Evolutionary conservation across 345 rosid genomes (phyloP), one percentile per base, ranked within the genome.

Genomic region (Erodium maritimum): DNA sequence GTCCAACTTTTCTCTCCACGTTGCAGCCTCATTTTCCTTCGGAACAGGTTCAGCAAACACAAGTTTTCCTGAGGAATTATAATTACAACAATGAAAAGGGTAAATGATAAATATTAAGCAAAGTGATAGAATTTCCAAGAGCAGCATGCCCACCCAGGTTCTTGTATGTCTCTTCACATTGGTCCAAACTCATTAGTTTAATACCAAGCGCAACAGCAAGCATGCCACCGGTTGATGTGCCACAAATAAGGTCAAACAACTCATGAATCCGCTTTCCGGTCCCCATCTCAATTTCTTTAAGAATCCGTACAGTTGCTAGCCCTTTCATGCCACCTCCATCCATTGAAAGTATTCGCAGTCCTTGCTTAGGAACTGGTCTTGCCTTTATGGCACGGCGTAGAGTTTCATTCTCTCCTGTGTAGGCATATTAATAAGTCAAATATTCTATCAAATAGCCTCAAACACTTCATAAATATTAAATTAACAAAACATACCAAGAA

Each of bases 281-380:
- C 59, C 97, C 91, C 76, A 82, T 90, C 71, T 93, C 99, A 75
- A 90, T 90, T 76, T 85, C 95, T 75, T 90, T 89, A 76, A 93
- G 97, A 70, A 93, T 77, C 82, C 82, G 91, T 62, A 93, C 99
- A 51, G 99, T 93, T 22, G 91, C 97, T 65, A 93, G 81, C 65
- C 97, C 97, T 80, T 93, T 93, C 97, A 93, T 93, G 73, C 99
- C 99, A 73, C 99, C 99, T 42, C 99, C 97, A 75, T 93, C 99
- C 99, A 93, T 93, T 51, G 99, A 70, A 58, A 93, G 97, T 73
- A 93, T 93, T 54, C 99, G 91, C 66, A 89, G 68, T 57, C 99
- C 99, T 75, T 87, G 90, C 75, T 83, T 89, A 54, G 97, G 82
- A 58, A 88, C 84, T 63, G 72, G 91, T 68, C 97, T 85, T 71